phyloP scores from a whole-genome alignment of 305 asterid species.

The Rubia occidens region DNA sequence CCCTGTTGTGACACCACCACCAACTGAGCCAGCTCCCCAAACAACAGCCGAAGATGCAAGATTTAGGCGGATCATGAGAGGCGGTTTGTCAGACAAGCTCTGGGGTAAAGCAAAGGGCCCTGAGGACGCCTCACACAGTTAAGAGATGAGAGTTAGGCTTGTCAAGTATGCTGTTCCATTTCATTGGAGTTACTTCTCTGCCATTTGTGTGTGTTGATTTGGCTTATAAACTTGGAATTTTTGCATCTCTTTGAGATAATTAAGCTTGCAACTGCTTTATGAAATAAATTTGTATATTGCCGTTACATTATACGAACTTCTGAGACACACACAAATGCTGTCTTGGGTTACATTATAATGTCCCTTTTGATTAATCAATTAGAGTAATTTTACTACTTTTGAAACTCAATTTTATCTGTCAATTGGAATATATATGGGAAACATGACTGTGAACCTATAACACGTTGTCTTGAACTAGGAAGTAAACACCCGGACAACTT shows the following conservation, averaged over 20 bases:
- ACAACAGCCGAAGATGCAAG: constrained; percentile 76
- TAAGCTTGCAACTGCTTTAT: neutral
- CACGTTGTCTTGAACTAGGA: neutral
- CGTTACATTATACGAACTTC: neutral
- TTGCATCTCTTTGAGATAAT: constrained; percentile 14
- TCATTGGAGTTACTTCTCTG: neutral
- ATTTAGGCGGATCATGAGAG: constrained; percentile 83
- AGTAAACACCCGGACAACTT: neutral
- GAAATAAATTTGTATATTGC: neutral
- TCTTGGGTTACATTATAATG: neutral
- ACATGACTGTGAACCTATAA: too few species aligned
- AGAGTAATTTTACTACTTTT: too few species aligned
- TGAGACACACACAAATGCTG: neutral
- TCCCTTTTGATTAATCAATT: too few species aligned
- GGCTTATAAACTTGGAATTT: constrained; percentile 9
- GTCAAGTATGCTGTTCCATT: neutral
- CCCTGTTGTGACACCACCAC: constrained; percentile 21
- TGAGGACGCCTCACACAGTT: constrained; percentile 45
- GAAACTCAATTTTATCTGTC: too few species aligned
- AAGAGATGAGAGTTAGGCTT: constrained; percentile 24
- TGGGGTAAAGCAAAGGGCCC: constrained; percentile 61
- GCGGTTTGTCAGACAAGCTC: constrained; percentile 81
- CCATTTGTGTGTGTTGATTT: neutral
- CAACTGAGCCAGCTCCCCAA: constrained; percentile 30
- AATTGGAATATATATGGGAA: too few species aligned